Base-by-base conservation (phyloP, 2,329 filamentous ascomycete species). In the Ceratocystis cacaofunesta region DNA sequence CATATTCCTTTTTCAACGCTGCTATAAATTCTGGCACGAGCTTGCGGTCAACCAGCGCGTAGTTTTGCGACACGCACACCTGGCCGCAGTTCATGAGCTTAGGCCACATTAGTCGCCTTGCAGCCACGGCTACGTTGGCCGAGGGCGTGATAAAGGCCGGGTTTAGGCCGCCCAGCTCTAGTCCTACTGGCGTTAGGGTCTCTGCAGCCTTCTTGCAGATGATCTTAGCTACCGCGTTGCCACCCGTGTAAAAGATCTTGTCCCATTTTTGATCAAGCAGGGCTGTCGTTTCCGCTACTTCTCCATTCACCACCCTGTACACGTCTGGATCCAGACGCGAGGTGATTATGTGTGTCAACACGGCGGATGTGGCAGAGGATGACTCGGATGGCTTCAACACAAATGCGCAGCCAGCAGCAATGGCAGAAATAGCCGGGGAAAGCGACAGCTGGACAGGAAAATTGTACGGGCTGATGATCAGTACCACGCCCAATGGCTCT, bases 191-290 rank as follows among this genome's bases (percentile, higher is more conserved):
- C 0, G 94, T 97, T 68, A 96, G 80, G 46, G 90, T 87, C 72
- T 90, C 85, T 68, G 94, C 92, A 0, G 92, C 94, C 74, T 95
- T 96, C 75, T 92, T 86, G 61, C 90, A 84, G 64, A 97, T 86
- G 71, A 97, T 92, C 72, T 87, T 90, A 72, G 89, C 94, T 19
- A 96, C 90, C 32, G 74, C 78, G 63, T 82, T 81, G 71, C 85
- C 86, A 65, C 94, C 94, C 0, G 94, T 99, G 78, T 96, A 99
- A 79, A 94, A 92, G 72, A 99, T 95, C 82, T 96, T 97, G 78
- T 95, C 92, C 87, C 92, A 99, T 75, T 92, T 92, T 78, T 91
- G 84, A 66, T 92, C 85, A 43, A 99, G 82, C 57, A 97, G 78
- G 12, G 85, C 85, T 58, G 88, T 90, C 3, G 88, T 91, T 79